These are phyloP conservation scores for Alopecurus myosuroides DNA, from an alignment of 176 grass and related monocot species.

Conservation along the genomic window DNA sequence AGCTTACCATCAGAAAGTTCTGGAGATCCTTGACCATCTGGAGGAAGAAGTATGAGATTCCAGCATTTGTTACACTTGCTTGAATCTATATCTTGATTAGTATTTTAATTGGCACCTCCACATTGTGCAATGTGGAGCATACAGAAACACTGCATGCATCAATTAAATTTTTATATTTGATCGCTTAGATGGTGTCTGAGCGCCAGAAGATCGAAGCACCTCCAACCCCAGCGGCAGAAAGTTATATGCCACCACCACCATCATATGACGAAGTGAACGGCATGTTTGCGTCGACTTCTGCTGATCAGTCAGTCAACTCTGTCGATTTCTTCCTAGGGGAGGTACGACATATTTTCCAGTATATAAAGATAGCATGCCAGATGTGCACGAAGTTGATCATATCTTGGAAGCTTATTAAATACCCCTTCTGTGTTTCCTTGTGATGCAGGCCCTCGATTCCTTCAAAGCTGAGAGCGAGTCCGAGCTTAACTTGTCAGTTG, in stretches of 20 bases:
- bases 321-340: constrained; percentile 83
- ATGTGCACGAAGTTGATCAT: background rate
- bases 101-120: background rate
- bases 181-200: constrained; percentile 77
- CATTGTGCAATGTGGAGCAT: background rate
- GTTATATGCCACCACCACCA: constrained; percentile 56
- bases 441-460: constrained; percentile 67
- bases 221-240: constrained; percentile 45
- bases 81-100: background rate
- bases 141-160: background rate
- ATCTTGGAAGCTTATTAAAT: background rate
- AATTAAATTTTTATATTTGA: constrained; percentile 2
- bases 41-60: constrained; percentile 53
- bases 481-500: constrained; percentile 74
- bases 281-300: constrained; percentile 46
- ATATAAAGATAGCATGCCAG: background rate
- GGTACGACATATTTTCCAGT: constrained; percentile 37
- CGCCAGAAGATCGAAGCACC: constrained; percentile 75
- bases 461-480: constrained; percentile 86
- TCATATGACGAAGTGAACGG: constrained; percentile 67
- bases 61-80: background rate
- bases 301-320: constrained; percentile 48
- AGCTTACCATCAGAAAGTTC: constrained; percentile 76
- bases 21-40: constrained; percentile 82
- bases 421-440: background rate